These are phyloP conservation scores for Saccharomycopsis microspora DNA, from an alignment of 805 yeast species.

Conservation along the genomic window DNA sequence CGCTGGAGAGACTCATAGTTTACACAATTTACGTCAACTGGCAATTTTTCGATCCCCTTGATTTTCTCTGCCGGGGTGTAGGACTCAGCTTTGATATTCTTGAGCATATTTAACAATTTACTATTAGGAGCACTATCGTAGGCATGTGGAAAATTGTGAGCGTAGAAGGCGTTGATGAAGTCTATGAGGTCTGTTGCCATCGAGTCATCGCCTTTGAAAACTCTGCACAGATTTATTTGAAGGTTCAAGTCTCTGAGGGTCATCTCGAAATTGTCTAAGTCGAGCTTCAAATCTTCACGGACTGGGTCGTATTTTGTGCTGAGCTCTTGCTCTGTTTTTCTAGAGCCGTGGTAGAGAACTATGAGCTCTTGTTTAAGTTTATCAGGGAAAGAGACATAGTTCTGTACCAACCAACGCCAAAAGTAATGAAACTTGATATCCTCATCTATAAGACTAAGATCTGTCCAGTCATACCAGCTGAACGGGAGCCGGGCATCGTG, in stretches of 20 bases:
- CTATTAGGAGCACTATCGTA: not conserved
- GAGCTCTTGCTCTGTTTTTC: not conserved
- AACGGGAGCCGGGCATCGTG: slow-evolving; percentile 4
- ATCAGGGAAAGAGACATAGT: slow-evolving; percentile 2
- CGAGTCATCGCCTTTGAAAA: slow-evolving; percentile 1
- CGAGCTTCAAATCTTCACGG: not conserved
- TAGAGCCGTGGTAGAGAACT: not conserved
- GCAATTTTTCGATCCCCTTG: not conserved
- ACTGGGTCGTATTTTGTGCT: not conserved
- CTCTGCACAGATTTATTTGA: not conserved
- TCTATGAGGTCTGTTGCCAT: slow-evolving; percentile 3
- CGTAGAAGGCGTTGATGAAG: slow-evolving; percentile 3
- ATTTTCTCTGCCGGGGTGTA: not conserved
- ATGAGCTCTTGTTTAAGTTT: not conserved
- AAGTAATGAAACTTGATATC: slow-evolving; percentile 7
- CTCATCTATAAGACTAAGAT: slow-evolving; percentile 6
- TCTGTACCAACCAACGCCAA: not conserved
- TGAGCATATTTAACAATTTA: not conserved
- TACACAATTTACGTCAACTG: not conserved
- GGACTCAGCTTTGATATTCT: not conserved
- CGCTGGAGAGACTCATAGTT: not conserved
- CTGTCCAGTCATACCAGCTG: slow-evolving; percentile 14
- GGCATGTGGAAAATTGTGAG: slow-evolving; percentile 6
- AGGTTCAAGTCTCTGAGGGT: not conserved
- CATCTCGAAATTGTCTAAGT: not conserved